Conservation (phyloP, 1,139 yeast species). For the Candida sp. region DNA sequence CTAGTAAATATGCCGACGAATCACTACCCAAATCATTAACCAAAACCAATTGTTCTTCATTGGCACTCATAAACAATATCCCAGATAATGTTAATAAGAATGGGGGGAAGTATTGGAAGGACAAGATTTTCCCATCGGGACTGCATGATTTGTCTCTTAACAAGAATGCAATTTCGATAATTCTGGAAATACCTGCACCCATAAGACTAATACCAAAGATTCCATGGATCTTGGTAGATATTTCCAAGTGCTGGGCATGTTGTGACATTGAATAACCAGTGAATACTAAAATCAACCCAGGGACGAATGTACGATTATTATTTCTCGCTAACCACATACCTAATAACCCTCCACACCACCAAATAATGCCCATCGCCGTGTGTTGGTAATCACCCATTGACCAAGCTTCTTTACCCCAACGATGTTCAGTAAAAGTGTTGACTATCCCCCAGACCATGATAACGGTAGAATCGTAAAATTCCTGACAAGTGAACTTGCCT, state of each 20-base stretch:
- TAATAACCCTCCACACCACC: conserved; percentile 93
- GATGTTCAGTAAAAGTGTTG: conserved; percentile 92
- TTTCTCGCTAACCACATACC: conserved; percentile 68
- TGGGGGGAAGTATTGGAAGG: conserved; percentile 85
- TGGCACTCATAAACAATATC: conserved; percentile 84
- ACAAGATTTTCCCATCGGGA: conserved; percentile 45
- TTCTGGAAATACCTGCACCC: conserved; percentile 71
- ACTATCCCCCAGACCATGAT: conserved; percentile 91
- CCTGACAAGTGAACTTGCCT: conserved; percentile 60
- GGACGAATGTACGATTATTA: conserved; percentile 69
- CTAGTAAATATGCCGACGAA: conserved; percentile 77
- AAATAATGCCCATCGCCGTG: conserved; percentile 91
- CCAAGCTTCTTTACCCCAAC: conserved; percentile 92
- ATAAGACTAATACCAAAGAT: conserved; percentile 81
- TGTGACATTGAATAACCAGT: conserved; percentile 96
- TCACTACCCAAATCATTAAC: conserved; percentile 77
- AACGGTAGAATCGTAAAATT: conserved; percentile 74
- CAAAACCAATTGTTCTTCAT: conserved; percentile 76
- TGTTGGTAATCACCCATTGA: conserved; percentile 90
- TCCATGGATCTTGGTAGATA: conserved; percentile 84
- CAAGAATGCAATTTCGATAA: conserved; percentile 73
- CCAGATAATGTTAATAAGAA: conserved; percentile 79
- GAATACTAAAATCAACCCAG: conserved; percentile 77
- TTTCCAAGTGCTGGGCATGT: conserved; percentile 69
- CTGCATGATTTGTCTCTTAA: conserved; percentile 51